Conservation (phyloP, 2,329 filamentous ascomycete genomes). For the Orbilia oligospora region DNA sequence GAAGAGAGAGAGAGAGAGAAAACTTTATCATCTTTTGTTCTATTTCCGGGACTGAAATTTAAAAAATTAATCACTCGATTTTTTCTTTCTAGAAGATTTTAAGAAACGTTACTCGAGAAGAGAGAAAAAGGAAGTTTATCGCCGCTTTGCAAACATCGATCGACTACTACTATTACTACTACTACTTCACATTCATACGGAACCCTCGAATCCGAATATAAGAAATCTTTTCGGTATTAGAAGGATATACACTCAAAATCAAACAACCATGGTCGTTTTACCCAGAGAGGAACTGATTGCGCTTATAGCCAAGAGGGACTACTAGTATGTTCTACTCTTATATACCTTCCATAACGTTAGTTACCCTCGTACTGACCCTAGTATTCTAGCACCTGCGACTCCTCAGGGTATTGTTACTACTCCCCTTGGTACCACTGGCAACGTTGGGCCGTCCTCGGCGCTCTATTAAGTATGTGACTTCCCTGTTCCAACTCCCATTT, state of each 20-base stretch:
- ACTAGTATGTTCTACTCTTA: conserved; percentile 34
- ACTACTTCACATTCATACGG: too few species aligned
- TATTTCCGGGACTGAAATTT: neutral
- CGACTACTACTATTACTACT: too few species aligned
- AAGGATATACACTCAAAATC: neutral
- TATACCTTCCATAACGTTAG: neutral
- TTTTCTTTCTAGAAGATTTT: conserved; percentile 13
- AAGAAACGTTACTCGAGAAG: neutral
- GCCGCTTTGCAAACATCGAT: neutral
- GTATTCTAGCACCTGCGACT: conserved; percentile 30
- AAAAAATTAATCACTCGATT: neutral
- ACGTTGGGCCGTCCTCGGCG: conserved; percentile 53
- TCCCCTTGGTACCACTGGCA: conserved; percentile 58
- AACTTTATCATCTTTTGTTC: neutral
- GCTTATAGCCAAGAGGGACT: conserved; percentile 38
- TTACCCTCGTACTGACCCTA: conserved; percentile 13
- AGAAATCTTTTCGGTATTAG: neutral
- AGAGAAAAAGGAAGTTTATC: neutral
- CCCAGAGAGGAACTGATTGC: conserved; percentile 10
- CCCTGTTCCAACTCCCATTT: neutral
- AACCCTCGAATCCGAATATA: neutral
- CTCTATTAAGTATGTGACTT: conserved; percentile 29
- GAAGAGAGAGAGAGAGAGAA: neutral
- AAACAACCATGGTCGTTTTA: conserved; percentile 29
- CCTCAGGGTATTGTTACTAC: conserved; percentile 36